A percentile compares a stretch with the other conserved stretches of the same genome.
phyloP scores from a whole-genome alignment of 805 yeast species.

The Metschnikowia similis region DNA sequence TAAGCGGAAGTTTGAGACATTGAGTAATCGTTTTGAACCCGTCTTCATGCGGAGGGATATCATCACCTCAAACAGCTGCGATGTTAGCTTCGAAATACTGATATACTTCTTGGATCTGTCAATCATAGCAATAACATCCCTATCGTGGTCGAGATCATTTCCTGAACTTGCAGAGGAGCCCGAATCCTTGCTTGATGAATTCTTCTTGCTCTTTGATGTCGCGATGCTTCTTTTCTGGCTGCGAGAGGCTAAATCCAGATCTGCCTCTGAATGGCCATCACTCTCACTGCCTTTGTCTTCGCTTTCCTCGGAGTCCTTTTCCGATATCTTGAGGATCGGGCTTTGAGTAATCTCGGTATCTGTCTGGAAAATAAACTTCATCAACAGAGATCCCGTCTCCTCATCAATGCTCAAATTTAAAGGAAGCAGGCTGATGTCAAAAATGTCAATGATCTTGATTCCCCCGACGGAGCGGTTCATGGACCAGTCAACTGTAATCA shows the following conservation, averaged over 20 bases:
- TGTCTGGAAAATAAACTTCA: constrained; percentile 32
- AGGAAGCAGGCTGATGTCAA: constrained; percentile 35
- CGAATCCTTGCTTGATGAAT: constrained; percentile 4
- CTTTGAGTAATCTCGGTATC: constrained; percentile 10
- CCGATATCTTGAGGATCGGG: constrained; percentile 11
- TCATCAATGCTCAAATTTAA: constrained; percentile 37
- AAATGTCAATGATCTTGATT: constrained; percentile 35
- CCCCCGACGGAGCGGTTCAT: constrained; percentile 43
- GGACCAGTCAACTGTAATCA: constrained; percentile 37
- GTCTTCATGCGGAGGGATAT: constrained; percentile 33
- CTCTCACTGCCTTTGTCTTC: constrained; percentile 7
- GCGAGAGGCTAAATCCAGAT: constrained; percentile 4
- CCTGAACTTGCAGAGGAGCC: constrained; percentile 4
- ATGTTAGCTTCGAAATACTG: constrained; percentile 54
- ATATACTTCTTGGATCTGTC: constrained; percentile 68
- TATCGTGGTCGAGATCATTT: constrained; percentile 5
- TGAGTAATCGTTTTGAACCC: constrained; percentile 33
- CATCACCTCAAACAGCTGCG: constrained; percentile 22
- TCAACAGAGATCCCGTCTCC: constrained; percentile 34
- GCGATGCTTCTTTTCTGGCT: neutral
- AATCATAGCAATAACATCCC: constrained; percentile 56
- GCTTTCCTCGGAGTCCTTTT: constrained; percentile 3
- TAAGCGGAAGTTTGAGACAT: constrained; percentile 34
- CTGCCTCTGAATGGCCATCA: constrained; percentile 6
- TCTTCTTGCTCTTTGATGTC: neutral